Base-by-base conservation (phyloP, 176 grass and related monocot genomes). In the Olyra latifolia region DNA sequence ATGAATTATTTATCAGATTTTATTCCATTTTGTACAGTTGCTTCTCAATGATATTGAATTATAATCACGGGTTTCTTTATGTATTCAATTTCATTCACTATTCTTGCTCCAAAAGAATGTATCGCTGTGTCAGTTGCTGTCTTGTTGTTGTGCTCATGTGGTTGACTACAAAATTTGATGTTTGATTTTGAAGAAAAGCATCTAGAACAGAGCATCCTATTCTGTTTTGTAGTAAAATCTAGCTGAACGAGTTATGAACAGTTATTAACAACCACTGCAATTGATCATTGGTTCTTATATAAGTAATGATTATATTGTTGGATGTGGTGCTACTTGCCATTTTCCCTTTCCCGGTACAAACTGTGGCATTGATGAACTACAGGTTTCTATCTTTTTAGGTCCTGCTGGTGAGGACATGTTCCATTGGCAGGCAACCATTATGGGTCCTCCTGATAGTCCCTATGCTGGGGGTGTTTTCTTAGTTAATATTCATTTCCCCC, bases 371-470 rank as follows among this genome's bases (percentile, higher is more conserved):
- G 29, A 74, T 80, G 53, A 24, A n/a, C n/a, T 80, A 50, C 69
- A 70, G 56, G 17, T 65, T 58, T 78, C 24, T 78, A 60, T 88
- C 58, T 67, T 43, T 79, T 67, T 67, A 88, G 87, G 87, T 81
- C 87, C 87, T 85, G 82, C 82, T 89, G 87, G 82, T 39, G 87
- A 89, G 87, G 87, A 89, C 70, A 89, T 89, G 87, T 89, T 89
- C 82, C 87, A 89, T 68, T 89, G 87, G 87, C 87, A 89, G 62
- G 87, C 87, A 76, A 89, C 87, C 15, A 89, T 89, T 44, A 89
- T 89, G 87, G 87, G 82, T 27, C 87, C 87, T 11, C 82, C 87
- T 76, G 87, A 89, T 81, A 89, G 87, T 81, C 87, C 87, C 19
- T 89, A 89, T 65, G 87, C 87, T 41, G 87, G 87, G 63, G 87